These are phyloP conservation scores for Sanghuangporus baumii DNA, from an alignment of 1,284 basidiomycete genomes.

Conservation along the genomic window DNA sequence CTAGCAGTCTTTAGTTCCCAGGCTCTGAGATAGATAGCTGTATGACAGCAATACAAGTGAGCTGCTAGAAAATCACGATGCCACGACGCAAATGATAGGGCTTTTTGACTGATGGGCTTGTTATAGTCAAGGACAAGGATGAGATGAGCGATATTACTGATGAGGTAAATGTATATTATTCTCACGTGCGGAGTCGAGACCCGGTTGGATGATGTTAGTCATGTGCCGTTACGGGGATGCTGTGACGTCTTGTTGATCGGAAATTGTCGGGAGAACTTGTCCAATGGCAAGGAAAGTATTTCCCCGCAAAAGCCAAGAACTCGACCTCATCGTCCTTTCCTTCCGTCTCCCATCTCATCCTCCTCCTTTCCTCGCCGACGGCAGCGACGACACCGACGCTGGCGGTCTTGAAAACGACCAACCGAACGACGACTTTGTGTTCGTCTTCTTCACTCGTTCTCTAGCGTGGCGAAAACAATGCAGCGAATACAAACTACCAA, in stretches of 20 bases:
- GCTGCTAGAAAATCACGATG: background rate
- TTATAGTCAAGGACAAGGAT: background rate
- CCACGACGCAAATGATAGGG: background rate
- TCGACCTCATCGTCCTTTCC: background rate
- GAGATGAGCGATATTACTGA: background rate
- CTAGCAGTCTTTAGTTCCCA: too few relatives aligned
- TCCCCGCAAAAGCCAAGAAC: background rate
- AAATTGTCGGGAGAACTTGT: background rate
- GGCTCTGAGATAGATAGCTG: too few relatives aligned
- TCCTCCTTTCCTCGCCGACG: background rate
- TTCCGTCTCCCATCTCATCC: background rate
- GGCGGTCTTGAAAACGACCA: background rate
- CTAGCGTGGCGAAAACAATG: slow-evolving; percentile 1
- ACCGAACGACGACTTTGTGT: background rate
- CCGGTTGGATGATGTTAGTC: background rate
- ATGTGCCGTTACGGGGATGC: background rate
- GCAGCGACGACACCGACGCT: background rate
- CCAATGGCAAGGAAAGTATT: background rate
- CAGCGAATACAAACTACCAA: slow-evolving; percentile 11
- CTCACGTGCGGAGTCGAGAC: background rate
- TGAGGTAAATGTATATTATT: background rate
- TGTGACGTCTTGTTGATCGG: background rate
- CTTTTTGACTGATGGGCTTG: background rate
- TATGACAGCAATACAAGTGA: too few relatives aligned
- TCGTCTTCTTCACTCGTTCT: background rate